phyloP scores from a whole-genome alignment of 1,139 yeast genomes.

The Candida tetrigidarum region DNA sequence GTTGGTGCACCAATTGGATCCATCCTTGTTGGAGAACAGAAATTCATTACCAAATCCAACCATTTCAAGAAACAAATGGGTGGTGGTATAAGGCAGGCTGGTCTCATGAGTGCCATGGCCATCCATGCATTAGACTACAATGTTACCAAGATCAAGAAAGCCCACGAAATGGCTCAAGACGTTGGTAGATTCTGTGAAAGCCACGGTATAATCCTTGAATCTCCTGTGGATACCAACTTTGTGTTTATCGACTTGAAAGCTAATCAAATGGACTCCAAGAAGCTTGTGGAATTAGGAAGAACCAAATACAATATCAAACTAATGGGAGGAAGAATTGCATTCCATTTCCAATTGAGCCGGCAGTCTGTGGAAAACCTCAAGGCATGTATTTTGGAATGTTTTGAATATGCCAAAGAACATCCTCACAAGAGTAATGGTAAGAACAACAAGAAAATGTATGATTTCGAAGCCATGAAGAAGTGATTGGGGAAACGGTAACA shows the following conservation, averaged over 20 bases:
- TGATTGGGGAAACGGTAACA: not conserved
- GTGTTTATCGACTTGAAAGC: constrained; percentile 73
- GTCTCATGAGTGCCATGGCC: constrained; percentile 85
- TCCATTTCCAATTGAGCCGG: constrained; percentile 78
- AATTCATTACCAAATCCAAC: constrained; percentile 70
- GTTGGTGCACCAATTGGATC: constrained; percentile 97
- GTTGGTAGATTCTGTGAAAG: constrained; percentile 64
- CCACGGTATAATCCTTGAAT: constrained; percentile 53
- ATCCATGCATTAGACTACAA: constrained; percentile 76
- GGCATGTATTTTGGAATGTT: constrained; percentile 60
- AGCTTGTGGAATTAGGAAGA: constrained; percentile 57
- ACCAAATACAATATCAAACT: constrained; percentile 63
- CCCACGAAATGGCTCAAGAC: constrained; percentile 72
- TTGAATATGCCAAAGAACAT: constrained; percentile 39
- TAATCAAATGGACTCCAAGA: constrained; percentile 62
- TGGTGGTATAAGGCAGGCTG: constrained; percentile 93
- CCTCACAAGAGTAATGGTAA: constrained; percentile 28
- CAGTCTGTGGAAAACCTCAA: constrained; percentile 71
- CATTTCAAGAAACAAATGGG: constrained; percentile 94
- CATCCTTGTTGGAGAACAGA: constrained; percentile 70
- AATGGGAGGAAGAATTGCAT: constrained; percentile 78
- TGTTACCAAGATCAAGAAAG: constrained; percentile 58
- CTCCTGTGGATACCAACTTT: constrained; percentile 87
- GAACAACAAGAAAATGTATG: constrained; percentile 37
- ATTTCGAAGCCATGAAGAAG: constrained; percentile 27